A percentile compares a stretch with the other conserved stretches of the same genome.
phyloP scores from a whole-genome alignment of 345 rosid genomes.

The Brassica cretica region DNA sequence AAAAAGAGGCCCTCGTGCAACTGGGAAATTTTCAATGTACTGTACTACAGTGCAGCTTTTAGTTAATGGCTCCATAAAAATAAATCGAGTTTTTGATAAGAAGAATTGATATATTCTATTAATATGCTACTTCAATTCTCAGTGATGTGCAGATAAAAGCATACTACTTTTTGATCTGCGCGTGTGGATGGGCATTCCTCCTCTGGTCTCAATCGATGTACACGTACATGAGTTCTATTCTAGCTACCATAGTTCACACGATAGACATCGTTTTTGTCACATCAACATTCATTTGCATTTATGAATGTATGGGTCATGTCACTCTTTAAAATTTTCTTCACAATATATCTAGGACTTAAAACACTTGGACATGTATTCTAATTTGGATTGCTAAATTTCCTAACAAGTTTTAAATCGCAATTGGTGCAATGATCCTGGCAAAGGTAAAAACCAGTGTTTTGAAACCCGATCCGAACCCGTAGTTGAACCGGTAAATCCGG shows the following conservation, averaged over 20 bases:
- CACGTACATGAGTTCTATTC: constrained; percentile 30
- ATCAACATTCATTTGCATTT: constrained; percentile 25
- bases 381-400: neutral
- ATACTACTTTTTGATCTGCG: constrained; percentile 45
- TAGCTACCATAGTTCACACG: neutral
- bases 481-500: too few relatives aligned
- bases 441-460: neutral
- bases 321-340: constrained; percentile 9
- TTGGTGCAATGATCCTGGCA: neutral
- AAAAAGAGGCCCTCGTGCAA: constrained; percentile 85
- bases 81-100: neutral
- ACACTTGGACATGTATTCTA: neutral
- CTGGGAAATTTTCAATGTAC: constrained; percentile 45
- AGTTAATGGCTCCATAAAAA: constrained; percentile 4
- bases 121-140: constrained; percentile 15
- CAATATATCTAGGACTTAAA: neutral
- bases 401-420: neutral
- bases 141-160: constrained; percentile 33
- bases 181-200: constrained; percentile 49
- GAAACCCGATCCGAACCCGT: accelerated
- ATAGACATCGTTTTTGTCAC: constrained; percentile 18
- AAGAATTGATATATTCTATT: neutral
- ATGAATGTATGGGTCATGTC: constrained; percentile 32
- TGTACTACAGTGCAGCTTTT: constrained; percentile 42
- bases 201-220: constrained; percentile 38